These are phyloP conservation scores for Emergomyces orientalis DNA, from an alignment of 2,329 filamentous ascomycete species.

Conservation along the genomic window DNA sequence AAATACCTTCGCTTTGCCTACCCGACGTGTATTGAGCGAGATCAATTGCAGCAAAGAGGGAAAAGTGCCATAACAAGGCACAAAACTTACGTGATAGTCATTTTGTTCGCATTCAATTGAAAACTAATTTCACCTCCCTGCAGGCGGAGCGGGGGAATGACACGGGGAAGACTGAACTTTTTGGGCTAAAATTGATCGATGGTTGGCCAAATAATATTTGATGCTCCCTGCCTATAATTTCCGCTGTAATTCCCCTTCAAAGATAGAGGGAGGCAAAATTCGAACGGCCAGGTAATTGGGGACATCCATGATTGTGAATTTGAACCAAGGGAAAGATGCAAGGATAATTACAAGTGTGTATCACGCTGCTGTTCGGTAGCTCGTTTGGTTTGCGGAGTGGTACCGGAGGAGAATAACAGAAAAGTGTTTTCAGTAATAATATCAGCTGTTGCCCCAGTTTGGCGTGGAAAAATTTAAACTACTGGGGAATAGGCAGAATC, in stretches of 20 bases:
- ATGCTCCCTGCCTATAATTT: not conserved
- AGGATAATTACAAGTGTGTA: not conserved
- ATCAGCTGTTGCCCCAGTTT: not conserved
- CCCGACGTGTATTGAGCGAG: not conserved
- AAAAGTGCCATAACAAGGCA: not conserved
- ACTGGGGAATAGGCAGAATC: not conserved
- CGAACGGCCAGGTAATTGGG: not conserved
- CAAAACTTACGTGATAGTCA: not conserved
- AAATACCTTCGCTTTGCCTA: not conserved
- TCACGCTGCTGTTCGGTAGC: not conserved
- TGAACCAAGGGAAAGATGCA: not conserved
- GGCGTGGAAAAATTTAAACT: not conserved
- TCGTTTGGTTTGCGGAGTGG: not conserved
- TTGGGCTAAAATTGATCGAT: not conserved
- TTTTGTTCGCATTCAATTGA: not conserved
- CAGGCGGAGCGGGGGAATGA: not conserved
- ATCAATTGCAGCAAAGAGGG: not conserved
- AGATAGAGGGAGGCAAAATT: not conserved
- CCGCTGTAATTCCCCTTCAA: no score
- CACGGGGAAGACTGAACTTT: not conserved
- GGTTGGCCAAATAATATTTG: not conserved
- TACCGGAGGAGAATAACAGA: not conserved
- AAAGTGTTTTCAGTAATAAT: not conserved
- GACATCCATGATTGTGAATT: not conserved
- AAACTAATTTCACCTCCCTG: not conserved